Conservation (phyloP, 2,329 filamentous ascomycete species). For the Monilinia fructicola region DNA sequence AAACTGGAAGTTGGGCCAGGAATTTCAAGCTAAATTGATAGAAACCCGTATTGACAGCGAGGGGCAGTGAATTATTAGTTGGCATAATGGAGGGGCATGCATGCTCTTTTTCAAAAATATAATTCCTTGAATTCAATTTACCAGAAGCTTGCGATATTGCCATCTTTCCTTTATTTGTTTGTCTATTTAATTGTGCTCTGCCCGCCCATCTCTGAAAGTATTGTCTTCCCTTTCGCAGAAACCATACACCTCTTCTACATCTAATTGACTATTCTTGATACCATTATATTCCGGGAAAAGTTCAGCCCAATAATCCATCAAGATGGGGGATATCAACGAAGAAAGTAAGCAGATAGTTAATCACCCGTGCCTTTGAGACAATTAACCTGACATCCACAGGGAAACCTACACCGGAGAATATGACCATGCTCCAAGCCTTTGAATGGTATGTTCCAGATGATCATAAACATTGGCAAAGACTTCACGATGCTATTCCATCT, state of each 20-base stretch:
- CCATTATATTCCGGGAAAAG: not conserved
- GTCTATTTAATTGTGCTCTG: not conserved
- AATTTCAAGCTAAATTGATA: too few species aligned
- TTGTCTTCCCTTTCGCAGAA: not conserved
- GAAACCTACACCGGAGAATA: conserved; percentile 46
- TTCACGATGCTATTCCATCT: conserved; percentile 51
- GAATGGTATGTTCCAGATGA: conserved; percentile 70
- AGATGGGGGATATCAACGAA: conserved; percentile 18
- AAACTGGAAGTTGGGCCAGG: not conserved
- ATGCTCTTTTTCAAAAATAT: not conserved
- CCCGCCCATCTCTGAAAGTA: not conserved
- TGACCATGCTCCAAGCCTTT: conserved; percentile 66
- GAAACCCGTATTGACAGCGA: not conserved
- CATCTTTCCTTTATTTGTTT: not conserved
- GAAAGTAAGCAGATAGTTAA: conserved; percentile 11
- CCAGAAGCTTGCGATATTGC: not conserved
- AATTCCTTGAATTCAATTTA: not conserved
- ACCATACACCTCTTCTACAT: not conserved
- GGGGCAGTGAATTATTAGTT: conserved; percentile 11
- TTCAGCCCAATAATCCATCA: not conserved
- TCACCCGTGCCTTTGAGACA: not conserved
- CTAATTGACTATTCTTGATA: not conserved
- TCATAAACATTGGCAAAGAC: conserved; percentile 59
- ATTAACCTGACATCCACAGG: conserved; percentile 14
- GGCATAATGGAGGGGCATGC: conserved; percentile 8